Evolutionary conservation across 2,329 filamentous ascomycete species (phyloP).

Genomic region (Lasiodiplodia citricola): DNA sequence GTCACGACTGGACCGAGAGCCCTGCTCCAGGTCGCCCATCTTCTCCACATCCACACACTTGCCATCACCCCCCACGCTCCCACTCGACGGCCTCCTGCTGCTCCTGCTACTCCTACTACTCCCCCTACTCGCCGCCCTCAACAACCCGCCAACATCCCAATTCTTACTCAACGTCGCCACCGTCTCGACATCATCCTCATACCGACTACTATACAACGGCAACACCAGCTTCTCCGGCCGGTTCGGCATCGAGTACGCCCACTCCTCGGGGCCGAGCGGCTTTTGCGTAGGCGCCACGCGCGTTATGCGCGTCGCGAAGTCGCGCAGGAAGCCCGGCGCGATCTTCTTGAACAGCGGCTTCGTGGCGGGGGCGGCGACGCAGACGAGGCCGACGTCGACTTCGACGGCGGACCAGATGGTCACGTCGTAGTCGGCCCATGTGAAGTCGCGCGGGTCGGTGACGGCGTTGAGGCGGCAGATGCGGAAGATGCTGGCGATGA

Average conservation of each 20-base stretch:
- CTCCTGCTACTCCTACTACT: too few relatives aligned
- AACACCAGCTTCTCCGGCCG: too few relatives aligned
- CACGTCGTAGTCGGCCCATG: slow-evolving; percentile 34
- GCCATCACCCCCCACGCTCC: background rate
- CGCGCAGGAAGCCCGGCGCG: background rate
- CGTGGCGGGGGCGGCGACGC: slow-evolving; percentile 41
- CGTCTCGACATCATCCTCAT: too few relatives aligned
- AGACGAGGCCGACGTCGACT: slow-evolving; percentile 43
- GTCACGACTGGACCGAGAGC: background rate
- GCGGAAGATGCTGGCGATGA: slow-evolving; percentile 50
- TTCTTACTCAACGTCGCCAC: background rate
- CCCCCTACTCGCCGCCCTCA: background rate
- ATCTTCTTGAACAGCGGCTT: slow-evolving; percentile 15
- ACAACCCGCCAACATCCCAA: background rate
- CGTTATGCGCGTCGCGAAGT: background rate
- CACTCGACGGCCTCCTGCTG: background rate
- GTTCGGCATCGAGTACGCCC: background rate
- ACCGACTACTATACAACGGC: too few relatives aligned
- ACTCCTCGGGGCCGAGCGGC: background rate
- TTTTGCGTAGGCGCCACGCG: background rate
- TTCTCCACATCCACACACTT: slow-evolving; percentile 5
- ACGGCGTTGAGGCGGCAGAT: slow-evolving; percentile 39
- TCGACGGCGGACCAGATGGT: slow-evolving; percentile 44
- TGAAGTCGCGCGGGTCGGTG: background rate
- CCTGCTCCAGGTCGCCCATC: slow-evolving; percentile 4